Evolutionary conservation across 768 basidiomycete genomes (phyloP).

Genomic region (Strobilomyces echinocephalus): DNA sequence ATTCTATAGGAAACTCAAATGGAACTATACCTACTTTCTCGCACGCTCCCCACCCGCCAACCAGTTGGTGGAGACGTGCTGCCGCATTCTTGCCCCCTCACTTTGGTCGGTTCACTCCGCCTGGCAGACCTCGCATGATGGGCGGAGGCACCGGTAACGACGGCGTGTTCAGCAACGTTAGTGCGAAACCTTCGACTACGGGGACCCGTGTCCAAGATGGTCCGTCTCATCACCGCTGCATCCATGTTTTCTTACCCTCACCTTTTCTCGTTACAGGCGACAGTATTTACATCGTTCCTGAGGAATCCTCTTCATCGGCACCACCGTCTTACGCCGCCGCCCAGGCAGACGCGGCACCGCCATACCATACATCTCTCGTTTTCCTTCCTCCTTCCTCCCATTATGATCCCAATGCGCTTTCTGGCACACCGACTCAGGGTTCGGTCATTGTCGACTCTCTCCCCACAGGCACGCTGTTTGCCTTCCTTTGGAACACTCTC

Average conservation of each 20-base stretch:
- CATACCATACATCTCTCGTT: slow-evolving; percentile 97
- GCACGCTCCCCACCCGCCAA: slow-evolving; percentile 22
- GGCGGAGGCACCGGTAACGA: slow-evolving; percentile 75
- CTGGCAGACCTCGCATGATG: slow-evolving; percentile 32
- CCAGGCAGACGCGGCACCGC: slow-evolving; percentile 91
- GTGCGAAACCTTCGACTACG: slow-evolving; percentile 66
- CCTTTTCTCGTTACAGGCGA: slow-evolving; percentile 45
- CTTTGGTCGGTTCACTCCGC: slow-evolving; percentile 38
- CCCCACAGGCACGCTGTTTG: slow-evolving; percentile 76
- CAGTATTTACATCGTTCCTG: slow-evolving; percentile 71
- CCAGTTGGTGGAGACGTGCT: slow-evolving; percentile 54
- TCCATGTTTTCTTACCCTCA: not conserved
- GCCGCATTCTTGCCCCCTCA: slow-evolving; percentile 52
- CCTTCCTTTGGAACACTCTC: slow-evolving; percentile 88
- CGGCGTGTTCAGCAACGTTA: slow-evolving; percentile 94
- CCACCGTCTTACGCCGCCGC: slow-evolving; percentile 93
- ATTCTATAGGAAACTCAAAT: slow-evolving; percentile 70
- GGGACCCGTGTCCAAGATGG: slow-evolving; percentile 61
- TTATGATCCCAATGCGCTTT: slow-evolving; percentile 41
- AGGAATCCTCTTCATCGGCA: slow-evolving; percentile 75
- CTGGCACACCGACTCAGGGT: slow-evolving; percentile 39
- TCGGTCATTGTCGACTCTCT: slow-evolving; percentile 90
- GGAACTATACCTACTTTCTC: slow-evolving; percentile 54
- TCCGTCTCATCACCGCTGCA: slow-evolving; percentile 1
- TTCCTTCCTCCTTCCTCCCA: slow-evolving; percentile 58